phyloP scores from a whole-genome alignment of 1,284 basidiomycete genomes.

The Fomitopsis betulina region DNA sequence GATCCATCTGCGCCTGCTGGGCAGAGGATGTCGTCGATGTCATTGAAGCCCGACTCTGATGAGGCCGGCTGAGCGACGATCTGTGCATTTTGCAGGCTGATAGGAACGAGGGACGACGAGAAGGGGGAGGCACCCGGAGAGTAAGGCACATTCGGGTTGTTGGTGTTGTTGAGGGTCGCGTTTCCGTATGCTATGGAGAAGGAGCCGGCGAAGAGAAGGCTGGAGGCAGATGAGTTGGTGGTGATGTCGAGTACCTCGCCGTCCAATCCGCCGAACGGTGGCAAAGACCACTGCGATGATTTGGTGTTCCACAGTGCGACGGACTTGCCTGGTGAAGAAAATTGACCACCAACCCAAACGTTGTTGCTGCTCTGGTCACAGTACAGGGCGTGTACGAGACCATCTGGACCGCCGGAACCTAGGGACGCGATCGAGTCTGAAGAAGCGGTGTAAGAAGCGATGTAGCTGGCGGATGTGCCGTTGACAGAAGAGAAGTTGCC shows the following conservation, averaged over 20 bases:
- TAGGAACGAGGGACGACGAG: constrained; percentile 87
- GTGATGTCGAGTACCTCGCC: constrained; percentile 81
- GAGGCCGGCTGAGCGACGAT: constrained; percentile 74
- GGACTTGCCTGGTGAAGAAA: constrained; percentile 65
- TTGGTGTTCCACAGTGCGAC: constrained; percentile 79
- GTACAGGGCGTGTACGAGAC: constrained; percentile 70
- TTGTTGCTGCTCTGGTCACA: constrained; percentile 73
- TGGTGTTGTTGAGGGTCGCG: constrained; percentile 49
- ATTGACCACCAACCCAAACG: constrained; percentile 86
- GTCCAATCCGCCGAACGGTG: constrained; percentile 81
- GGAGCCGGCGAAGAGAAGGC: constrained; percentile 84
- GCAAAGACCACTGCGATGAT: constrained; percentile 63
- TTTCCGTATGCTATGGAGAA: constrained; percentile 78
- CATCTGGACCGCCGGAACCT: constrained; percentile 62
- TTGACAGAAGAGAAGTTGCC: constrained; percentile 73
- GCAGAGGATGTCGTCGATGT: constrained; percentile 80
- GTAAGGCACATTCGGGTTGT: constrained; percentile 74
- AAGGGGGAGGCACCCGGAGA: constrained; percentile 80
- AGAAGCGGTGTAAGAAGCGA: constrained; percentile 69
- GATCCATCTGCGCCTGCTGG: constrained; percentile 77
- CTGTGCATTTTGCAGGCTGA: constrained; percentile 67
- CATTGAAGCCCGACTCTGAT: constrained; percentile 54
- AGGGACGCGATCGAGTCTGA: constrained; percentile 56
- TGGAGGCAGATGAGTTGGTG: constrained; percentile 64
- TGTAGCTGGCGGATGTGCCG: constrained; percentile 53